Evolutionary conservation across 352 stramenopile genomes (phyloP).

Genomic region (Pythium brassicae): DNA sequence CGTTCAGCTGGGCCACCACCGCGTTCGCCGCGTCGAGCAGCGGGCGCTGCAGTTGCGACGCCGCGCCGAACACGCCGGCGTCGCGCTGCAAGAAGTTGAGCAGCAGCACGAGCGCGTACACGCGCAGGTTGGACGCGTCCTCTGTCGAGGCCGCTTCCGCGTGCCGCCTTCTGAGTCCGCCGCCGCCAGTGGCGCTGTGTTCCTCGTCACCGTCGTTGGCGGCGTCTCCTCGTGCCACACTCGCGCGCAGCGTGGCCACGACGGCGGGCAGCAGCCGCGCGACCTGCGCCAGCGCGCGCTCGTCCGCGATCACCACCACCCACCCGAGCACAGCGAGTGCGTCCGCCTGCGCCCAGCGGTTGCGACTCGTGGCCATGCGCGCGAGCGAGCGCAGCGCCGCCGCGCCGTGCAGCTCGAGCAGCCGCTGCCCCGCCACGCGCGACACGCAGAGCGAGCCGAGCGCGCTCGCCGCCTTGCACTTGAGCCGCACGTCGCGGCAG

Average conservation of each 20-base stretch:
- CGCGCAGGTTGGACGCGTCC: conserved; percentile 55
- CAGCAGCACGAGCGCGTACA: conserved; percentile 72
- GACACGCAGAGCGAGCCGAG: conserved; percentile 72
- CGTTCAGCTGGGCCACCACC: conserved; percentile 10
- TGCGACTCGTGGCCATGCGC: conserved; percentile 63
- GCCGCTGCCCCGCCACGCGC: conserved; percentile 55
- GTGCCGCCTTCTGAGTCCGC: no score
- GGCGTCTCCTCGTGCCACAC: conserved; percentile 13
- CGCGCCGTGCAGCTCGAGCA: conserved; percentile 43
- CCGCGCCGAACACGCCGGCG: conserved; percentile 20
- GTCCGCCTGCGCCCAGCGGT: conserved; percentile 73
- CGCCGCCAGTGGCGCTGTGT: no score
- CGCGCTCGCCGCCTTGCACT: conserved; percentile 76
- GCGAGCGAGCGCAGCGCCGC: conserved; percentile 30
- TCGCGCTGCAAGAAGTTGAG: conserved; percentile 71
- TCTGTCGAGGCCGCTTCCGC: conserved; percentile 29
- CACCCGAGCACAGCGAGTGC: conserved; percentile 73
- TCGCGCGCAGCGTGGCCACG: conserved; percentile 38
- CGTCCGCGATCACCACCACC: conserved; percentile 67
- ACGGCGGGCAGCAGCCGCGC: conserved; percentile 39
- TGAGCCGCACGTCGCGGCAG: conserved; percentile 64
- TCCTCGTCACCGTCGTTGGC: no score
- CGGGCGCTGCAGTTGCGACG: not conserved
- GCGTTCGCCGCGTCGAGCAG: conserved; percentile 7
- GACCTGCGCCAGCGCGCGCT: conserved; percentile 31